phyloP scores from a whole-genome alignment of 805 yeast species.

The Wickerhamomyces bisporus region DNA sequence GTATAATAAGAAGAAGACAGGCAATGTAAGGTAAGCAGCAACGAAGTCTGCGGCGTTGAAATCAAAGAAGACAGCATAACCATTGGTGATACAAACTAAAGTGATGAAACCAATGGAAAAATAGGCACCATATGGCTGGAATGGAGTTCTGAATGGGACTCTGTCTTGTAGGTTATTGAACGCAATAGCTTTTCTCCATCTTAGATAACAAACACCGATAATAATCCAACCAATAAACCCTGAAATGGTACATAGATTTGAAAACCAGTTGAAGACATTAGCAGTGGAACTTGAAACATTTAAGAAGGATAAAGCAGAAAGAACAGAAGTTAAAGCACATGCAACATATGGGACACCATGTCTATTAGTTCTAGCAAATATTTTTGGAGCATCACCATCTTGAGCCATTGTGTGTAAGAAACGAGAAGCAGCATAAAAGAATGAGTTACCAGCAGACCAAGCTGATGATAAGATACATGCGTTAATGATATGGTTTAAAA shows the following conservation, averaged over 20 bases:
- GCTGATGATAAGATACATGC: slow-evolving; percentile 75
- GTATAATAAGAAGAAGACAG: slow-evolving; percentile 48
- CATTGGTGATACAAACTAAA: slow-evolving; percentile 62
- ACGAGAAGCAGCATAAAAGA: slow-evolving; percentile 73
- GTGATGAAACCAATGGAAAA: slow-evolving; percentile 44
- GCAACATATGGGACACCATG: slow-evolving; percentile 72
- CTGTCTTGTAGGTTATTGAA: slow-evolving; percentile 50
- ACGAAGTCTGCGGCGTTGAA: slow-evolving; percentile 44
- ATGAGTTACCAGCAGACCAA: slow-evolving; percentile 78
- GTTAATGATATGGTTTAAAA: slow-evolving; percentile 70
- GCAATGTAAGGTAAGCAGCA: slow-evolving; percentile 69
- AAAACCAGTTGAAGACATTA: slow-evolving; percentile 62
- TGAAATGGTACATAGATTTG: slow-evolving; percentile 71
- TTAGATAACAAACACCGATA: slow-evolving; percentile 59
- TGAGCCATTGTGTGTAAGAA: slow-evolving; percentile 65
- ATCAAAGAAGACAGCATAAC: slow-evolving; percentile 58
- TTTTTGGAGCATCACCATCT: slow-evolving; percentile 71
- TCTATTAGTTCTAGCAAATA: slow-evolving; percentile 58
- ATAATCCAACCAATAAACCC: slow-evolving; percentile 76
- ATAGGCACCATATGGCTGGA: slow-evolving; percentile 56
- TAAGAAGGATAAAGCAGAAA: slow-evolving; percentile 65
- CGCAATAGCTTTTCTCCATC: slow-evolving; percentile 60
- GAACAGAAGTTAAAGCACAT: slow-evolving; percentile 29
- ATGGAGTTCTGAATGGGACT: slow-evolving; percentile 49
- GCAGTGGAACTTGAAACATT: slow-evolving; percentile 54